These are phyloP conservation scores for Acanthamoeba lenticulata DNA, from an alignment of 208 protist genomes.

Conservation along the genomic window DNA sequence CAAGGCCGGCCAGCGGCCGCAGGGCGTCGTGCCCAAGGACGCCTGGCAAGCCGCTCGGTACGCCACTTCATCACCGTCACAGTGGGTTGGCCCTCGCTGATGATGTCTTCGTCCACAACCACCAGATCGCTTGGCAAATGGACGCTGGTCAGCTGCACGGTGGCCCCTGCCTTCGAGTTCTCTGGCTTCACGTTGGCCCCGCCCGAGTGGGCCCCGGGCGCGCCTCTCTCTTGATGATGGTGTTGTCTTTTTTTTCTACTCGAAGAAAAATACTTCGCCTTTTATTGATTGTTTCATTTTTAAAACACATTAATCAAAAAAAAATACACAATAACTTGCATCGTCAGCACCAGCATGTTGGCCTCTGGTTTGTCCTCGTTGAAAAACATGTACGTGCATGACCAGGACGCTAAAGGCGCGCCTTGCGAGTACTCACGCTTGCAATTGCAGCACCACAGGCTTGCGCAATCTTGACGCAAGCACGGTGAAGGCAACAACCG, in stretches of 20 bases:
- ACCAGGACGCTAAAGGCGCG: not conserved
- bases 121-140: not conserved
- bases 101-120: no score
- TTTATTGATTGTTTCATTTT: no score
- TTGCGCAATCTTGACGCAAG: not conserved
- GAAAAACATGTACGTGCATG: not conserved
- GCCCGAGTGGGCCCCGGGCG: conserved; percentile 9
- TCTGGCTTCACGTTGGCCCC: conserved; percentile 17
- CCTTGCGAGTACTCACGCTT: not conserved
- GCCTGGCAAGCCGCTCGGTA: conserved; percentile 30
- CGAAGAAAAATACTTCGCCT: not conserved
- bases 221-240: not conserved
- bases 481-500: not conserved
- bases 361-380: not conserved
- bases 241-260: not conserved
- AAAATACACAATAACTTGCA: not conserved
- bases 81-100: not conserved
- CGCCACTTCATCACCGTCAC: not conserved
- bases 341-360: not conserved
- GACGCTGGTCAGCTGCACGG: conserved; percentile 58
- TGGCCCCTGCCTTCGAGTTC: conserved; percentile 41
- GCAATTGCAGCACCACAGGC: not conserved
- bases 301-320: not conserved
- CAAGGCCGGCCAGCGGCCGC: conserved; percentile 9
- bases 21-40: conserved; percentile 54